phyloP scores from a whole-genome alignment of 2,329 filamentous ascomycete genomes.

The Penicillium sp. region DNA sequence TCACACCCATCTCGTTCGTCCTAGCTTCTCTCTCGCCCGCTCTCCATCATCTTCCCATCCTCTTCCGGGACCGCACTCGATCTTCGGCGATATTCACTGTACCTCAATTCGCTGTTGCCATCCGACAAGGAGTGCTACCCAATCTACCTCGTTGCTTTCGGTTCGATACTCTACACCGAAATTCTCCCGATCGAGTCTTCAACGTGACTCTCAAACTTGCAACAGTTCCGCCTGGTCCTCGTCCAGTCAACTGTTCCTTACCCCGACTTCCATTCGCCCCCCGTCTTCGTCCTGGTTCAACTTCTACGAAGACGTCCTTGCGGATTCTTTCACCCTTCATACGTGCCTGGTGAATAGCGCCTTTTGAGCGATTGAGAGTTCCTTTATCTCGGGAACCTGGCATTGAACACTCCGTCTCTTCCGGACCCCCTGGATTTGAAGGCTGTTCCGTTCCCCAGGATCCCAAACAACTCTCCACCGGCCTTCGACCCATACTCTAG shows the following conservation, averaged over 20 bases:
- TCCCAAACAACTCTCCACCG: conserved; percentile 9
- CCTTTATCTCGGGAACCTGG: conserved; percentile 21
- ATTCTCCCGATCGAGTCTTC: neutral
- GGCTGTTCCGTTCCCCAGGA: conserved; percentile 21
- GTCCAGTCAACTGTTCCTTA: neutral
- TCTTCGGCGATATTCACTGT: neutral
- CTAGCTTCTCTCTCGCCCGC: conserved; percentile 11
- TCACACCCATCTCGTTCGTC: conserved; percentile 4
- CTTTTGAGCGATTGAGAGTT: conserved; percentile 5
- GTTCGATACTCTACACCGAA: neutral
- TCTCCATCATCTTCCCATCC: neutral
- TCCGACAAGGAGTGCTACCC: conserved; percentile 4
- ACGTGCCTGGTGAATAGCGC: conserved; percentile 1
- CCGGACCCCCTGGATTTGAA: conserved; percentile 20
- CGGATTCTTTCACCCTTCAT: neutral
- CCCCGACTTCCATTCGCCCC: conserved; percentile 1
- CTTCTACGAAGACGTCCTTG: neutral
- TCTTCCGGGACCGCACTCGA: conserved; percentile 5
- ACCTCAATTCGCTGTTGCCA: conserved; percentile 2
- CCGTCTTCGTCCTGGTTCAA: conserved; percentile 1
- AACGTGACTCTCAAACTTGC: neutral
- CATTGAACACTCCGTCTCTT: conserved; percentile 22
- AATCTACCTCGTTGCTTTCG: neutral
- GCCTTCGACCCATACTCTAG: neutral
- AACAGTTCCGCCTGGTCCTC: neutral